phyloP scores from a whole-genome alignment of 768 basidiomycete genomes.

The Brasilioporus rufonigricans region DNA sequence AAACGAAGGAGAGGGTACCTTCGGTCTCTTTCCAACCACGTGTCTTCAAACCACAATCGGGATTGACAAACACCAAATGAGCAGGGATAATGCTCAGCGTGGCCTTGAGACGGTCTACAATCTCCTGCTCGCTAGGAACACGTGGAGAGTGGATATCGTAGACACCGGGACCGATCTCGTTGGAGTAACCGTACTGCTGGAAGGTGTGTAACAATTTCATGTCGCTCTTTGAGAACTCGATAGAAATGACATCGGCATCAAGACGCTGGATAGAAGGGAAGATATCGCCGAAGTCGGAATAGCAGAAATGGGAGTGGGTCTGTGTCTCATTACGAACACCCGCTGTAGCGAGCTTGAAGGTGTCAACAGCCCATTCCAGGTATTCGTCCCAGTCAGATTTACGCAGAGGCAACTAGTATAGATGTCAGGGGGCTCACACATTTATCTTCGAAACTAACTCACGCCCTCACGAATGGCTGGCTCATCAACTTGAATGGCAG shows the following conservation, averaged over 20 bases:
- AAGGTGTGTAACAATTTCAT: constrained; percentile 96
- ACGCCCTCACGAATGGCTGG: constrained; percentile 99
- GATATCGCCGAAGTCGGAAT: constrained; percentile 98
- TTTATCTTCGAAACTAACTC: constrained; percentile 31
- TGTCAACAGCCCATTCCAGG: constrained; percentile 97
- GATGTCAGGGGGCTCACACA: background rate
- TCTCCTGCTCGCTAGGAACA: constrained; percentile 91
- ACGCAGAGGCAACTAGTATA: constrained; percentile 82
- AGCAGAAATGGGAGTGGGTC: constrained; percentile 99
- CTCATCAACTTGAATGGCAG: constrained; percentile 99
- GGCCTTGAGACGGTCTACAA: constrained; percentile 84
- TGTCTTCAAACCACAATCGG: constrained; percentile 98
- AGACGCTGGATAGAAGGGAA: constrained; percentile 96
- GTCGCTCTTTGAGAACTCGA: constrained; percentile 98
- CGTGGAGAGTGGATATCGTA: constrained; percentile 99
- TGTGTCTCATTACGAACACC: constrained; percentile 93
- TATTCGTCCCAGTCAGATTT: constrained; percentile 95
- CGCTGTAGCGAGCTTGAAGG: constrained; percentile 96
- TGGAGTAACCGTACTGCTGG: constrained; percentile 92
- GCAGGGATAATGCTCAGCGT: constrained; percentile 82
- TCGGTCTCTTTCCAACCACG: constrained; percentile 99
- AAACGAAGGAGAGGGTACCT: constrained; percentile 36
- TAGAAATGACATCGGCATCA: constrained; percentile 98
- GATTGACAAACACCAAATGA: constrained; percentile 88
- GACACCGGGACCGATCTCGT: constrained; percentile 97